These are phyloP conservation scores for Solanum hybrid DNA, from an alignment of 305 asterid species.

Conservation along the genomic window DNA sequence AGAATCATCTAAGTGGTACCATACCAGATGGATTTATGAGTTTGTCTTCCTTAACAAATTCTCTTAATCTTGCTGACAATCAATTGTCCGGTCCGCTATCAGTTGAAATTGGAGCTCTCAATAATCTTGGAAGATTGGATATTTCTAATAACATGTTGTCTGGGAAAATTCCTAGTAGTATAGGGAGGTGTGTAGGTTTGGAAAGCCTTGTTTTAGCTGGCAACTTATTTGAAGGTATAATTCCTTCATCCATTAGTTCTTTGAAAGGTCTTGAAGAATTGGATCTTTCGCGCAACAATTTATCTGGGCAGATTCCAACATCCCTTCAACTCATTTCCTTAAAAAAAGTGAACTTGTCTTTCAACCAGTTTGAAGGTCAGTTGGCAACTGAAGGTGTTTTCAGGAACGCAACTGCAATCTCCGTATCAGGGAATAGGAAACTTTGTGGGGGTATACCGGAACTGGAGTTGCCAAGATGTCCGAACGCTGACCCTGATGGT, in stretches of 20 bases:
- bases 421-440: background rate
- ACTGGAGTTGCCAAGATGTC: conserved; percentile 11
- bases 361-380: conserved; percentile 8
- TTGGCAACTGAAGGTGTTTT: conserved; percentile 4
- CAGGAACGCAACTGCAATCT: background rate
- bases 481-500: background rate
- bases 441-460: conserved; percentile 20
- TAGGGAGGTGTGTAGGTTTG: conserved; percentile 13
- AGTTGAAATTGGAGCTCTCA: conserved; percentile 21
- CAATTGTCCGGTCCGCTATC: conserved; percentile 22
- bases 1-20: conserved; percentile 22
- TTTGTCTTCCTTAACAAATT: conserved; percentile 17
- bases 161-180: conserved; percentile 17
- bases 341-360: background rate
- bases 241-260: conserved; percentile 18
- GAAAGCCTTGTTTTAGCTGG: conserved; percentile 18
- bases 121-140: conserved; percentile 16
- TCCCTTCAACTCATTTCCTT: background rate
- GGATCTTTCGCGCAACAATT: conserved; percentile 25
- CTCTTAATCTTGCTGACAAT: conserved; percentile 20
- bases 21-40: conserved; percentile 23
- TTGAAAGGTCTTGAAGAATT: conserved; percentile 16
- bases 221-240: conserved; percentile 16
- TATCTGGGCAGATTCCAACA: conserved; percentile 12
- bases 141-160: conserved; percentile 24